Evolutionary conservation across 108 stramenopile genomes (phyloP), one percentile per base, ranked within the genome.

Genomic region (Chaetoceros muelleri): DNA sequence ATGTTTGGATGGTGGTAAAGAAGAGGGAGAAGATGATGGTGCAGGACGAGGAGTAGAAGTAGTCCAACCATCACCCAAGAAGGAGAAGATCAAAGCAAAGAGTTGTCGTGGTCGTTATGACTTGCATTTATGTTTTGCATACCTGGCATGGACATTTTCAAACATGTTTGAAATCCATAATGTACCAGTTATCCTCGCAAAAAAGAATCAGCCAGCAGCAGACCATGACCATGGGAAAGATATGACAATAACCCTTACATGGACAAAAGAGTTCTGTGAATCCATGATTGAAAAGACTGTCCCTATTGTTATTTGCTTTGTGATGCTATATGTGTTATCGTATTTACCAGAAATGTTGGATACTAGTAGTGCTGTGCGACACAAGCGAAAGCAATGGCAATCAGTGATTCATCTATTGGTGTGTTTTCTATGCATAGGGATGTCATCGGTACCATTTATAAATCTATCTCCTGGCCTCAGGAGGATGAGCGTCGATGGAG

Each of bases 121-220:
- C 31, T 53, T 47, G 56, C 29, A 18, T n/a, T n/a, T n/a, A n/a
- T n/a, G n/a, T n/a, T n/a, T n/a, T n/a, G 0, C 25, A 5, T 67
- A 65, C 53, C 29, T 71, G 0, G 28, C 45, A 16, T 71, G 54
- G 44, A 48, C 58, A 17, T 63, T 47, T 45, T 22, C 18, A 24
- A 31, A 59, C 30, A 75, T 75, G 69, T 71, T 68, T 62, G 45
- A 47, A 22, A n/a, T 75, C 1, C 30, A 63, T 21, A 57, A 50
- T 25, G n/a, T n/a, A n/a, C n/a, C n/a, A n/a, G n/a, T n/a, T n/a
- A n/a, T n/a, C n/a, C n/a, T n/a, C n/a, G n/a, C n/a, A n/a, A n/a
- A n/a, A n/a, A n/a, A n/a, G n/a, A n/a, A n/a, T n/a, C n/a, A n/a
- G n/a, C n/a, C n/a, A n/a, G n/a, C n/a, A n/a, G n/a, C n/a, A n/a